Evolutionary conservation across 768 basidiomycete genomes (phyloP).

Genomic region (Amanita exitialis): DNA sequence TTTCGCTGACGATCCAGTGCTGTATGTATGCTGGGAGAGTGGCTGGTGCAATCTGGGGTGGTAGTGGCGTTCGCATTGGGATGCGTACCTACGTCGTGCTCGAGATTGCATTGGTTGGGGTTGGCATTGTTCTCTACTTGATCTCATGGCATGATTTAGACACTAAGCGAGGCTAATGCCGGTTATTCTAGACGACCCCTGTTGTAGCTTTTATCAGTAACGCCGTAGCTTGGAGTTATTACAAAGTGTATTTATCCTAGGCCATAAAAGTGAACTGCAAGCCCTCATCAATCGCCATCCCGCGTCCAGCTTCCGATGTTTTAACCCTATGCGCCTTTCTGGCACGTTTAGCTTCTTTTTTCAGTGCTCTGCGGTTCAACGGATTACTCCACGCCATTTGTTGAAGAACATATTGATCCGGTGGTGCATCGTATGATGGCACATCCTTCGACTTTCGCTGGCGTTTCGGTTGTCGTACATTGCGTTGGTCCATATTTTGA

Average conservation of each 20-base stretch:
- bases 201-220: too few relatives aligned
- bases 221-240: not conserved
- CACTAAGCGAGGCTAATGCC: conserved; percentile 46
- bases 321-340: conserved; percentile 38
- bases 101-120: conserved; percentile 48
- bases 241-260: conserved; percentile 6
- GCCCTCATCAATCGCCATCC: conserved; percentile 41
- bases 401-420: conserved; percentile 32
- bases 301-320: conserved; percentile 12
- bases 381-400: conserved; percentile 49
- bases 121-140: conserved; percentile 44
- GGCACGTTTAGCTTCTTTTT: conserved; percentile 54
- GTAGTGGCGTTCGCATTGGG: conserved; percentile 46
- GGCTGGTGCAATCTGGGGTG: conserved; percentile 60
- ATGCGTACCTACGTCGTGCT: conserved; percentile 52
- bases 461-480: conserved; percentile 44
- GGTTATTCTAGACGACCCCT: too few relatives aligned
- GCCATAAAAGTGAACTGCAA: conserved; percentile 41
- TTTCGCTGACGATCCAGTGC: conserved; percentile 55
- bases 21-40: conserved; percentile 61
- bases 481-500: conserved; percentile 4
- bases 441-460: conserved; percentile 46
- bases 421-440: conserved; percentile 40
- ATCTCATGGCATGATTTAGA: conserved; percentile 56
- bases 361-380: conserved; percentile 46